Evolutionary conservation across 257 asterid genomes (phyloP).

Genomic region (Lithospermum erythrorhizon): DNA sequence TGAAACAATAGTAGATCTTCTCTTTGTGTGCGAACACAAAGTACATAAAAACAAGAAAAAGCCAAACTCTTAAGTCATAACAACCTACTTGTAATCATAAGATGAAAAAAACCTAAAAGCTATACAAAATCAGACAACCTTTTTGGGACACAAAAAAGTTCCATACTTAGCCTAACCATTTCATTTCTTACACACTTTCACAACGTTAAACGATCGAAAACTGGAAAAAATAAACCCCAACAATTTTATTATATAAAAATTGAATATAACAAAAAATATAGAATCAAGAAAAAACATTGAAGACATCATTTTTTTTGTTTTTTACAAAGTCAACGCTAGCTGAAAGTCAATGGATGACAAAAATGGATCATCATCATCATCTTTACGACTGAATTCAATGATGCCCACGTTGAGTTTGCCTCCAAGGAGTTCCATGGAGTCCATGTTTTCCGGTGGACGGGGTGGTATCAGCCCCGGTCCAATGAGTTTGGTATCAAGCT

Average conservation of each 20-base stretch:
- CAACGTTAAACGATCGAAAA: not conserved
- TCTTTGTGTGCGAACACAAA: no score
- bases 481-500: slow-evolving; percentile 63
- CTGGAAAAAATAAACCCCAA: no score
- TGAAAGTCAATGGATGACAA: slow-evolving; percentile 38
- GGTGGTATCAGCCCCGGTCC: slow-evolving; percentile 74
- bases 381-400: slow-evolving; percentile 19
- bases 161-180: no score
- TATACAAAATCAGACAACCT: not conserved
- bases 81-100: no score
- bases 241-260: no score
- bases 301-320: not conserved
- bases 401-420: slow-evolving; percentile 50
- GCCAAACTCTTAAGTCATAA: not conserved
- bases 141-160: not conserved
- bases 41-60: not conserved
- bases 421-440: slow-evolving; percentile 37
- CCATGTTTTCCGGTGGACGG: slow-evolving; percentile 15
- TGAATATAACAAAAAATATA: no score
- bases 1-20: not conserved
- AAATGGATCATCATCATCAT: slow-evolving; percentile 31
- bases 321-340: slow-evolving; percentile 13
- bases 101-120: not conserved
- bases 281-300: not conserved
- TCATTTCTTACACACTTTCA: not conserved